Evolutionary conservation across 495 filamentous ascomycete species (phyloP).

Genomic region (Pyronema domesticum): DNA sequence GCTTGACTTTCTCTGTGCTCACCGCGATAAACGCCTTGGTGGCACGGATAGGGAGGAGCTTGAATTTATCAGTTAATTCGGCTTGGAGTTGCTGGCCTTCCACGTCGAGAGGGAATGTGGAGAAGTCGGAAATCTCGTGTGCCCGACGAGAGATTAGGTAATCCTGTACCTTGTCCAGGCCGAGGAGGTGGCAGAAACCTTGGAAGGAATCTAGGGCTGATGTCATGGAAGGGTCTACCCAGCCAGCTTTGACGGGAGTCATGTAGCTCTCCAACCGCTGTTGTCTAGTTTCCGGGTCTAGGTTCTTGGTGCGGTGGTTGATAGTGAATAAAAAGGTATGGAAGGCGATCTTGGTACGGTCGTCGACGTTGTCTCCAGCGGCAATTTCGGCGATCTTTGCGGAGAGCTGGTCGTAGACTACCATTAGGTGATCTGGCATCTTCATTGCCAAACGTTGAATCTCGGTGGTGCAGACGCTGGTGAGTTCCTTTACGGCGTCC

Average conservation of each 20-base stretch:
- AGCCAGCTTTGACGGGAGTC: constrained; percentile 57
- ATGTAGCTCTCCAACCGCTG: constrained; percentile 54
- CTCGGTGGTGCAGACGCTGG: constrained; percentile 63
- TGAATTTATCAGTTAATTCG: constrained; percentile 54
- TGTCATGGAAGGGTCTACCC: constrained; percentile 54
- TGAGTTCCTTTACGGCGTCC: constrained; percentile 81
- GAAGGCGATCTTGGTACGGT: constrained; percentile 36
- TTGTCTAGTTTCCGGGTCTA: constrained; percentile 48
- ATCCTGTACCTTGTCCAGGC: constrained; percentile 57
- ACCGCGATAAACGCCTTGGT: constrained; percentile 81
- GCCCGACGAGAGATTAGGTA: constrained; percentile 59
- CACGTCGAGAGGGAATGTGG: constrained; percentile 50
- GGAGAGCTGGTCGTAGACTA: constrained; percentile 76
- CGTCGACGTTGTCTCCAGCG: constrained; percentile 50
- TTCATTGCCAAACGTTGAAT: constrained; percentile 74
- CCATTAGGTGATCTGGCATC: constrained; percentile 74
- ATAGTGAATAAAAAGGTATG: constrained; percentile 81
- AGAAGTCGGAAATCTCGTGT: constrained; percentile 69
- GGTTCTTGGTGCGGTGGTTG: constrained; percentile 62
- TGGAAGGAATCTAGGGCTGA: constrained; percentile 54
- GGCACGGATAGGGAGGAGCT: constrained; percentile 62
- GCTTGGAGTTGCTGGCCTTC: constrained; percentile 64
- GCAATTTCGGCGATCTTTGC: constrained; percentile 68
- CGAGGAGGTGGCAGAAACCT: constrained; percentile 63
- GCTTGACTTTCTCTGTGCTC: constrained; percentile 73